Base-by-base conservation (phyloP, 2,329 filamentous ascomycete genomes). In the Colletotrichum noveboracense region DNA sequence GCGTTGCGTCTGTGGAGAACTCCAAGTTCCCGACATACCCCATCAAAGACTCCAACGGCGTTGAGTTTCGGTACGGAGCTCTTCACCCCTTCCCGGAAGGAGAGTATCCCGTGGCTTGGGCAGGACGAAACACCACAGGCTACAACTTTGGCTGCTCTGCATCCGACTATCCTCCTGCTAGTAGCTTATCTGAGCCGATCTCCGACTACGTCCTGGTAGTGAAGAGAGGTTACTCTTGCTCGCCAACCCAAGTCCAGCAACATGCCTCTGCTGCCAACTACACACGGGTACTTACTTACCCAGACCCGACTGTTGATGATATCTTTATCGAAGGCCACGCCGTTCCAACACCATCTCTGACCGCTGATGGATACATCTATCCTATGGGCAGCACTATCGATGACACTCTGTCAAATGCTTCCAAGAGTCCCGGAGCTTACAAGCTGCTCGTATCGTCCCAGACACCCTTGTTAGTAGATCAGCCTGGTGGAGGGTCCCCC, bases 1-100 rank as follows among this genome's bases (percentile, higher is more conserved):
- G 88, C 26, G 84, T 91, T 24, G 88, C 86, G 5, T 90, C 89
- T 0, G 84, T 89, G 67, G 87, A 91, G 78, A 91, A 88, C 77
- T 80, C 79, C 14, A 78, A 86, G 58, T 75, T 77, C 38, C 66
- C 67, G 1, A 77, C 76, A 12, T 78, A 77, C 16, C 36, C 62
- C 1, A 24, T 75, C n/a, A 60, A 30, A 0, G 66, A 56, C 34
- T 67, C 66, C 16, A 65, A 67, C 28, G 71, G 66, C 16, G 65
- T 24, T 6, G 70, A 32, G 5, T 65, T 77, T 26, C 71, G 66
- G 6, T 78, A 78, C 61, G 76, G 75, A 7, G 68, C 64, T 2
- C 21, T 78, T 10, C 62, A 75, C 21, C 68, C 76, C 0, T 69
- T 78, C 24, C 62, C 48, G 5, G 34, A 74, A 4, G 70, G 70